Evolutionary conservation across 495 filamentous ascomycete genomes (phyloP).

Genomic region (Lophiotrema nucula): DNA sequence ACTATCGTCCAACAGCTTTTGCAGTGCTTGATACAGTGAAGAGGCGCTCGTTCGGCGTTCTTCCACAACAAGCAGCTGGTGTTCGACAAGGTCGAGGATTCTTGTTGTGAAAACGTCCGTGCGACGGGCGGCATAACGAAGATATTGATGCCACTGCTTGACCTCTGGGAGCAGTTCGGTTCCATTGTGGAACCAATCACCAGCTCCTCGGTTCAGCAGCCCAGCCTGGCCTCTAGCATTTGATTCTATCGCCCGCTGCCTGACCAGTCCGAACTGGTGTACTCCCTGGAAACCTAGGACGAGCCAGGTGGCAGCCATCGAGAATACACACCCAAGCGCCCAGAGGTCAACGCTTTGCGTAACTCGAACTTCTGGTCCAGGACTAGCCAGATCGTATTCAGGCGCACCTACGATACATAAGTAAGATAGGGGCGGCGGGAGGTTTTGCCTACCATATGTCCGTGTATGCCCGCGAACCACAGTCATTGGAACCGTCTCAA

Average conservation of each 20-base stretch:
- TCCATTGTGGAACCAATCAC: constrained; percentile 37
- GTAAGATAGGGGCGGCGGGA: constrained; percentile 21
- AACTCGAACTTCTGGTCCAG: constrained; percentile 24
- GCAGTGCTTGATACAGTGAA: neutral
- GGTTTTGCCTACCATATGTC: neutral
- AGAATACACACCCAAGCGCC: constrained; percentile 47
- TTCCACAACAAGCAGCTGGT: too few relatives aligned
- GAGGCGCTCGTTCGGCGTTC: neutral
- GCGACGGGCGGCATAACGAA: neutral
- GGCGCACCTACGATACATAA: constrained; percentile 19
- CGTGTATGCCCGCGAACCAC: constrained; percentile 34
- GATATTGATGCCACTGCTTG: constrained; percentile 15
- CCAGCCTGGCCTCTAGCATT: neutral
- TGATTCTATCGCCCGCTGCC: too few relatives aligned
- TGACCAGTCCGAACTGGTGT: constrained; percentile 31
- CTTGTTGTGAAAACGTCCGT: constrained; percentile 8
- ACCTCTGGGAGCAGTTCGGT: constrained; percentile 3
- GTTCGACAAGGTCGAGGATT: constrained; percentile 17
- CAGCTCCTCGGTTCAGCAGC: neutral
- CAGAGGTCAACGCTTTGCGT: constrained; percentile 44
- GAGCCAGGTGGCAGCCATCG: constrained; percentile 45
- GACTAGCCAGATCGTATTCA: constrained; percentile 8
- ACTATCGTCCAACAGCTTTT: neutral
- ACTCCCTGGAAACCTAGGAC: constrained; percentile 38
- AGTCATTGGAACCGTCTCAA: constrained; percentile 13